These are phyloP conservation scores for Elongisporangium anandrum DNA, from an alignment of 352 stramenopile genomes.

Conservation along the genomic window DNA sequence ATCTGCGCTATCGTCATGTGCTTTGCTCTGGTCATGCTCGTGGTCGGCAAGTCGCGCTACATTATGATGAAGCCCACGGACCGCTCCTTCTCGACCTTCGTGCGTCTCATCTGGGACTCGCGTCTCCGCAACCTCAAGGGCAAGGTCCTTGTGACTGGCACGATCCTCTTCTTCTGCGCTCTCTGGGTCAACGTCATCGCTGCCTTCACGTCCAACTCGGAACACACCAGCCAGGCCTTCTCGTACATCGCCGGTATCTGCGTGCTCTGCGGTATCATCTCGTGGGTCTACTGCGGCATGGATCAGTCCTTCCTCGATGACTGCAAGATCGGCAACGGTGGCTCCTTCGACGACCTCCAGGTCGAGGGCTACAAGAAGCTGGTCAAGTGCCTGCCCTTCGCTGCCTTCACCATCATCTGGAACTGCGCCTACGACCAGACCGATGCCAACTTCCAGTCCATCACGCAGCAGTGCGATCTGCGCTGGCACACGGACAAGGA, in stretches of 20 bases:
- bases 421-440: constrained; percentile 47
- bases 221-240: constrained; percentile 19
- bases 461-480: constrained; percentile 53
- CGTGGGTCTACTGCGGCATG: constrained; percentile 34
- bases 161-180: constrained; percentile 20
- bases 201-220: constrained; percentile 27
- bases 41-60: constrained; percentile 36
- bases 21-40: constrained; percentile 27
- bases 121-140: constrained; percentile 18
- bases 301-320: constrained; percentile 35
- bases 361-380: constrained; percentile 49
- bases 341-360: constrained; percentile 22
- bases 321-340: constrained; percentile 29
- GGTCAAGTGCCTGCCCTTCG: constrained; percentile 36
- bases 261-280: constrained; percentile 28
- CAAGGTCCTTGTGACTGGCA: constrained; percentile 20
- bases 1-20: constrained; percentile 43
- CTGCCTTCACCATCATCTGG: constrained; percentile 54
- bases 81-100: constrained; percentile 37
- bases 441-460: constrained; percentile 57
- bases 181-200: constrained; percentile 40
- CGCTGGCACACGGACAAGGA: constrained; percentile 20
- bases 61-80: constrained; percentile 31
- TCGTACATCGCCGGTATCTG: constrained; percentile 30
- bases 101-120: constrained; percentile 22